A percentile compares a stretch with the other conserved stretches of the same genome.
These are phyloP conservation scores for Tremellales sp. DNA, from an alignment of 1,284 basidiomycete species.

Conservation along the genomic window DNA sequence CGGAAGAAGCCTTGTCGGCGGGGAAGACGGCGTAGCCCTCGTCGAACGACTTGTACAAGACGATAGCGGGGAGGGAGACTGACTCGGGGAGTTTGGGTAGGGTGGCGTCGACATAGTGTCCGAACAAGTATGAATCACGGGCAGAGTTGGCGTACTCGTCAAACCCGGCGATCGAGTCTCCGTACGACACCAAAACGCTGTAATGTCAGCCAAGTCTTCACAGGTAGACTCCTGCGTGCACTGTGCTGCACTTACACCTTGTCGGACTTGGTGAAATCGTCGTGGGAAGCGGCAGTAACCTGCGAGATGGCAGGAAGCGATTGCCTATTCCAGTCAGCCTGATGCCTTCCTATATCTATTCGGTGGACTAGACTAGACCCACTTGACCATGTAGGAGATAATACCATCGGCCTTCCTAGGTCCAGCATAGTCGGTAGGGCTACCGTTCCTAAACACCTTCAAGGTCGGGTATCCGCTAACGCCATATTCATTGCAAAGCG, in stretches of 20 bases:
- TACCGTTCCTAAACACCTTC: conserved; percentile 88
- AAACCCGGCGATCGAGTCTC: conserved; percentile 70
- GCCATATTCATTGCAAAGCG: conserved; percentile 77
- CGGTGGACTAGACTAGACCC: conserved; percentile 38
- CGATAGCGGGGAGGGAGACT: conserved; percentile 68
- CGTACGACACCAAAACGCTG: conserved; percentile 77
- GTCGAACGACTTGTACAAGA: conserved; percentile 92
- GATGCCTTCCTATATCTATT: not conserved
- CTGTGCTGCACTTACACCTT: conserved; percentile 56
- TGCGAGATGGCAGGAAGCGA: conserved; percentile 88
- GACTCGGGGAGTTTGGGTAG: conserved; percentile 69
- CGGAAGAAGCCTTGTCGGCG: conserved; percentile 57
- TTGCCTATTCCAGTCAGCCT: conserved; percentile 58
- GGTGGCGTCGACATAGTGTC: conserved; percentile 68
- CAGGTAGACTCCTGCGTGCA: not conserved
- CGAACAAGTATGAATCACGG: conserved; percentile 92
- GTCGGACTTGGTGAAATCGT: conserved; percentile 85
- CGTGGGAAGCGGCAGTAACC: conserved; percentile 69
- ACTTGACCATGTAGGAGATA: conserved; percentile 97
- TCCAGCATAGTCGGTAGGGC: conserved; percentile 72
- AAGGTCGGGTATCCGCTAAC: conserved; percentile 65
- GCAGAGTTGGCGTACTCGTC: conserved; percentile 73
- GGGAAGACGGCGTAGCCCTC: conserved; percentile 69
- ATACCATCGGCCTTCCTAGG: conserved; percentile 95
- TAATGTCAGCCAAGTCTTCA: conserved; percentile 4